A percentile compares a stretch with the other conserved stretches of the same genome.
These are phyloP conservation scores for Candida piceae DNA, from an alignment of 805 yeast species.

Conservation along the genomic window DNA sequence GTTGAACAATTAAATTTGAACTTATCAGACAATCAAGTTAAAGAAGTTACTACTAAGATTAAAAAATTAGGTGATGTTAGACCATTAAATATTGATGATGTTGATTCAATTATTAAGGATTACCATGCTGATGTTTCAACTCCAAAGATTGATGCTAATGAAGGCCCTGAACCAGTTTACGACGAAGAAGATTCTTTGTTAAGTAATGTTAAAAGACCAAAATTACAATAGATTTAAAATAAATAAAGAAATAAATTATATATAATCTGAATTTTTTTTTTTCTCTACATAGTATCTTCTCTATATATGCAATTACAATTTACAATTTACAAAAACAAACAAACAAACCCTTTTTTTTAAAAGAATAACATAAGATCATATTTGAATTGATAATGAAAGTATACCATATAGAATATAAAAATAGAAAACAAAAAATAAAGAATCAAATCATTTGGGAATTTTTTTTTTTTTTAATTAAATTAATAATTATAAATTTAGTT, in stretches of 20 bases:
- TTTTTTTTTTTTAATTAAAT: neutral
- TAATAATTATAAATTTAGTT: neutral
- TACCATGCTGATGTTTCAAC: slow-evolving; percentile 67
- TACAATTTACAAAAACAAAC: too few relatives aligned
- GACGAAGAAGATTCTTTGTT: slow-evolving; percentile 25
- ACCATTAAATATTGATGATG: slow-evolving; percentile 92
- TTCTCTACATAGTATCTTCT: neutral
- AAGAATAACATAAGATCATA: too few relatives aligned
- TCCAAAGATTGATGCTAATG: slow-evolving; percentile 38
- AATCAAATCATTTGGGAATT: neutral
- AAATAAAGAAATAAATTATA: too few relatives aligned
- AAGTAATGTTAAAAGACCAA: slow-evolving; percentile 31
- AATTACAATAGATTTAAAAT: slow-evolving; percentile 21
- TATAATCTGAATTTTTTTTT: neutral
- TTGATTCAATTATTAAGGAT: slow-evolving; percentile 92
- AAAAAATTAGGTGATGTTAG: slow-evolving; percentile 93
- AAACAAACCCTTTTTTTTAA: too few relatives aligned
- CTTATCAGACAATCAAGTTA: slow-evolving; percentile 87
- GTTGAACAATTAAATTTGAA: slow-evolving; percentile 93
- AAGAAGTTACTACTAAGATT: slow-evolving; percentile 91
- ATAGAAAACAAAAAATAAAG: too few relatives aligned
- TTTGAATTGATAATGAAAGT: too few relatives aligned
- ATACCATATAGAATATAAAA: too few relatives aligned
- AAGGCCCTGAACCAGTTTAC: slow-evolving; percentile 24
- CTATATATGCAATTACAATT: neutral